Conservation (phyloP, 108 stramenopile genomes). For the Pseudonitzschia multistriata region DNA sequence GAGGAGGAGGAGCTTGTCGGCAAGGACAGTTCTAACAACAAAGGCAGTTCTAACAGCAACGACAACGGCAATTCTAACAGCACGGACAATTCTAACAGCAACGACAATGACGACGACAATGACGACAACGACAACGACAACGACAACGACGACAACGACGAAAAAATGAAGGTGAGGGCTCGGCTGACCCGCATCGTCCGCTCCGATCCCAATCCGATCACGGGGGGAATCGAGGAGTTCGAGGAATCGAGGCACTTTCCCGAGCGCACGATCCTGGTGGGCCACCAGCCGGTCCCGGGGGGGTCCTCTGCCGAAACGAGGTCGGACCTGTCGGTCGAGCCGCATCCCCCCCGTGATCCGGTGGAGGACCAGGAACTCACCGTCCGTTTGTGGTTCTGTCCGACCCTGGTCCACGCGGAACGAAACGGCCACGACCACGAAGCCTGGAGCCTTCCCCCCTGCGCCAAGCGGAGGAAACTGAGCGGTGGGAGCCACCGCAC, state of each 20-base stretch:
- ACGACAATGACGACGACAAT: too few species aligned
- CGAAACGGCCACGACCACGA: not conserved
- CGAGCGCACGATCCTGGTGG: not conserved
- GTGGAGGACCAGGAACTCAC: not conserved
- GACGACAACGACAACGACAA: too few species aligned
- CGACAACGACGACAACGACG: too few species aligned
- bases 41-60: too few species aligned
- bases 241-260: conserved; percentile 1
- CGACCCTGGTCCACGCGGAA: not conserved
- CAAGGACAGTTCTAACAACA: not conserved
- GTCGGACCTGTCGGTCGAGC: not conserved
- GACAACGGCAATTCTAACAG: too few species aligned
- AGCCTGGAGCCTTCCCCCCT: not conserved
- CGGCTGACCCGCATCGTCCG: conserved; percentile 17
- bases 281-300: conserved; percentile 4
- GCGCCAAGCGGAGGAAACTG: too few species aligned
- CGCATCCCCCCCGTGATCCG: not conserved
- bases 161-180: not conserved
- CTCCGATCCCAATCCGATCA: conserved; percentile 32
- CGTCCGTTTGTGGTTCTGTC: conserved; percentile 10
- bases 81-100: too few species aligned
- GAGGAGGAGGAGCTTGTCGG: conserved; percentile 31
- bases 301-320: conserved; percentile 12
- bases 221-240: conserved; percentile 14
- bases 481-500: too few species aligned